A percentile compares a stretch with the other conserved stretches of the same genome.
Conservation (phyloP, 2,329 filamentous ascomycete species). For the Monosporascus sp. region DNA sequence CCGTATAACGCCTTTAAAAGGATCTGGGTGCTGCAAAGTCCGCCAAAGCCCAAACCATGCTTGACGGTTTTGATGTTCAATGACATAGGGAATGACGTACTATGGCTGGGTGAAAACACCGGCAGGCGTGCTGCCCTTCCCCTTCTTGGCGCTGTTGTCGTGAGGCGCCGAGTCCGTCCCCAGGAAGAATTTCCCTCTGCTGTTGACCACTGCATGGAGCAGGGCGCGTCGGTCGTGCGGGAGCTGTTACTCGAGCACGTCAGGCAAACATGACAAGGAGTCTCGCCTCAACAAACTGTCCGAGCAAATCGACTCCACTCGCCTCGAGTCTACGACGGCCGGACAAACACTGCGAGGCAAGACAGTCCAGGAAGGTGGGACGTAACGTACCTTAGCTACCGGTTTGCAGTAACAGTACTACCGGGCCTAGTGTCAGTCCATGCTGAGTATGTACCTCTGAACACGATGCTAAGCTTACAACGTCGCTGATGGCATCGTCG, state of each 20-base stretch:
- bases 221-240: conserved; percentile 67
- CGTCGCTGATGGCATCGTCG: conserved; percentile 30
- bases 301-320: too few relatives aligned
- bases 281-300: too few relatives aligned
- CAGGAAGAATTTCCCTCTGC: conserved; percentile 66
- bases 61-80: neutral
- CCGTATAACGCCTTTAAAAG: neutral
- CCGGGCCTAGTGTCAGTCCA: conserved; percentile 36
- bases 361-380: neutral
- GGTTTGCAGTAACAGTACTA: conserved; percentile 67
- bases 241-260: neutral
- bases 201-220: conserved; percentile 55
- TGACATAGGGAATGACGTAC: conserved; percentile 7
- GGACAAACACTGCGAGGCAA: neutral
- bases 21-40: neutral
- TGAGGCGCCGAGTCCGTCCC: conserved; percentile 70
- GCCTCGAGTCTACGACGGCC: too few relatives aligned
- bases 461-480: neutral
- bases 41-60: neutral
- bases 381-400: conserved; percentile 44
- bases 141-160: conserved; percentile 52
- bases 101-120: conserved; percentile 76
- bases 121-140: conserved; percentile 54
- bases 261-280: too few relatives aligned
- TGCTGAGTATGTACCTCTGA: neutral